Conservation (phyloP, 2,329 filamentous ascomycete species). For the Botrytis porri region DNA sequence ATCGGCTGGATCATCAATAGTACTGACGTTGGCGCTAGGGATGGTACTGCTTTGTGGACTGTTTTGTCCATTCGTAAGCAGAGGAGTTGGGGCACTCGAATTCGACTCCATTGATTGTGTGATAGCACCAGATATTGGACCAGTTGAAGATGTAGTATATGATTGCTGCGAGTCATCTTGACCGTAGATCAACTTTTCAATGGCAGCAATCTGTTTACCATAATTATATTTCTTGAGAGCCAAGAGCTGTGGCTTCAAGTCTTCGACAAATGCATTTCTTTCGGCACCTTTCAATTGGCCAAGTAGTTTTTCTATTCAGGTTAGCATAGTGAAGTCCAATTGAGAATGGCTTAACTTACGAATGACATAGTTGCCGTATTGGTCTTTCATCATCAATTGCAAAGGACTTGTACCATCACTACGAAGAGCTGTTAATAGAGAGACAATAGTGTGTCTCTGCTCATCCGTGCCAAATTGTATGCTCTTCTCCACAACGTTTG, state of each 20-base stretch:
- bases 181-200: conserved; percentile 53
- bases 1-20: conserved; percentile 35
- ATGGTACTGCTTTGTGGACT: conserved; percentile 65
- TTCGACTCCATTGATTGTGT: conserved; percentile 44
- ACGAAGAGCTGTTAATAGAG: conserved; percentile 56
- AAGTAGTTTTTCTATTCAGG: conserved; percentile 72
- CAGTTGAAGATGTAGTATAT: conserved; percentile 26
- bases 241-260: conserved; percentile 61
- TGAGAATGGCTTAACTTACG: conserved; percentile 61
- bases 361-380: conserved; percentile 94
- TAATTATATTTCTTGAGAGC: conserved; percentile 62
- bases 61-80: conserved; percentile 65
- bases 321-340: conserved; percentile 12
- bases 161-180: conserved; percentile 20
- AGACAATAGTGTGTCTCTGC: conserved; percentile 68
- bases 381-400: conserved; percentile 78
- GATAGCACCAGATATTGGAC: conserved; percentile 33
- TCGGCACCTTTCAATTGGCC: conserved; percentile 59
- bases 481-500: conserved; percentile 95
- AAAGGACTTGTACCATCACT: conserved; percentile 68
- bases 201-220: conserved; percentile 63
- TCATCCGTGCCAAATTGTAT: conserved; percentile 67
- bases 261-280: conserved; percentile 56
- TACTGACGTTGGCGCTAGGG: conserved; percentile 60
- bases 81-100: conserved; percentile 60